Conservation (phyloP, 1,139 yeast genomes). For the Candida tropicalis region DNA sequence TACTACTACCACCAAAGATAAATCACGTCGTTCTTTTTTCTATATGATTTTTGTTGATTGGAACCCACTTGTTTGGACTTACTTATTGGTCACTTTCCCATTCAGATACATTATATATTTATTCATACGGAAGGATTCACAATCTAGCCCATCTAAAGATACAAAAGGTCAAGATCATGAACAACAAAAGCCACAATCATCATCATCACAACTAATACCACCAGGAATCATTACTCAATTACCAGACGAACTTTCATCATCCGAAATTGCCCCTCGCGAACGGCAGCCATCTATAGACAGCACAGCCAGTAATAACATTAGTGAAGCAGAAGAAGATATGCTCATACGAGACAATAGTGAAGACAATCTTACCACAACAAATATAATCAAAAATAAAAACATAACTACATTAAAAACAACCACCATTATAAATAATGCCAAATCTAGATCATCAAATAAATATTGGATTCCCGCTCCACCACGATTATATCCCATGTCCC, state of each 20-base stretch:
- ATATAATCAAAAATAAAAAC: slow-evolving; percentile 4
- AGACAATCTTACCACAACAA: slow-evolving; percentile 2
- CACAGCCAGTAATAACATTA: neutral
- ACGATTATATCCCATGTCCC: slow-evolving; percentile 43
- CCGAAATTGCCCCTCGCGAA: neutral
- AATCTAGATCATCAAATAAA: slow-evolving; percentile 58
- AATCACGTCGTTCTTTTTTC: neutral
- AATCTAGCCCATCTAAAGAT: neutral
- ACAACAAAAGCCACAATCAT: neutral
- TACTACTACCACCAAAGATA: neutral
- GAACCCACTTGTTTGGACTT: slow-evolving; percentile 2
- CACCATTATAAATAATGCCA: slow-evolving; percentile 20
- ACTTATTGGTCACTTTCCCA: neutral
- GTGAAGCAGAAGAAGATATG: slow-evolving; percentile 13
- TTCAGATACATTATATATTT: neutral
- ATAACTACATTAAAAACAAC: neutral
- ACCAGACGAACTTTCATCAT: slow-evolving; percentile 1
- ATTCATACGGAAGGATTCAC: neutral
- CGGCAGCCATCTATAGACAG: neutral
- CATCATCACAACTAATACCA: slow-evolving; percentile 1
- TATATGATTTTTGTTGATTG: slow-evolving; percentile 1
- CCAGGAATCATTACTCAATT: slow-evolving; percentile 1
- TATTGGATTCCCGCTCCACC: slow-evolving; percentile 53
- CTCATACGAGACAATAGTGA: slow-evolving; percentile 1
- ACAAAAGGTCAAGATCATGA: neutral